Conservation (phyloP, 106 monocot genomes). For the Posidonia australis region DNA sequence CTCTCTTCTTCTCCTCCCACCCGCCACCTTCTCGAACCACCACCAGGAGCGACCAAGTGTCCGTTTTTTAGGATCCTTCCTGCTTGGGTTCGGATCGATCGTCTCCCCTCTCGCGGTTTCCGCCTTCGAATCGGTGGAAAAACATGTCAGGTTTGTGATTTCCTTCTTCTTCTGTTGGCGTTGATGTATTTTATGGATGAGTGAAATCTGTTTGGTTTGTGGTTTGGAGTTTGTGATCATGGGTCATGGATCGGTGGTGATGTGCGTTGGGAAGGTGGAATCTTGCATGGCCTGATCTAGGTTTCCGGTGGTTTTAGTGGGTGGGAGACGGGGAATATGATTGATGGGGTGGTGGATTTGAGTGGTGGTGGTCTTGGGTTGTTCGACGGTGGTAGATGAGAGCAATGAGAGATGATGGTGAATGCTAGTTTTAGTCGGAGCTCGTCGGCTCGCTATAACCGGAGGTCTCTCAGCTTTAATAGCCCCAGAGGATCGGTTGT, state of each 20-base stretch:
- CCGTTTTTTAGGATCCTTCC: background rate
- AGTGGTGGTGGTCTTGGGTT: background rate
- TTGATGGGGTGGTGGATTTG: background rate
- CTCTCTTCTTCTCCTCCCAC: background rate
- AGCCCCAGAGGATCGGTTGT: conserved; percentile 38
- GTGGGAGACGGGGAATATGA: background rate
- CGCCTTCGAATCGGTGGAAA: no score
- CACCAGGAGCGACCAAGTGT: background rate
- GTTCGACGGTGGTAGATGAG: background rate
- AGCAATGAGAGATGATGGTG: conserved; percentile 5
- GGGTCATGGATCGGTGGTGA: background rate
- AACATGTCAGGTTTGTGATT: no score
- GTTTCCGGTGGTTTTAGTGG: background rate
- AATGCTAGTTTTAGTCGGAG: background rate
- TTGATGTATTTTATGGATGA: no score
- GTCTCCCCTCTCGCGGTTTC: no score
- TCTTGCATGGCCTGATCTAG: background rate
- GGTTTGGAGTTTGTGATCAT: background rate
- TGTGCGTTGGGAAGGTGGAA: background rate
- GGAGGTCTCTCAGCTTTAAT: conserved; percentile 27
- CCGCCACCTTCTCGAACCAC: background rate
- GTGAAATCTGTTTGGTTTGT: background rate
- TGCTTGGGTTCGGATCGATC: background rate
- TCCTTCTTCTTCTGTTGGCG: no score
- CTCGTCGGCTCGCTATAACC: conserved; percentile 16